phyloP scores from a whole-genome alignment of 2,329 filamentous ascomycete genomes.

The Sporothrix inflata region DNA sequence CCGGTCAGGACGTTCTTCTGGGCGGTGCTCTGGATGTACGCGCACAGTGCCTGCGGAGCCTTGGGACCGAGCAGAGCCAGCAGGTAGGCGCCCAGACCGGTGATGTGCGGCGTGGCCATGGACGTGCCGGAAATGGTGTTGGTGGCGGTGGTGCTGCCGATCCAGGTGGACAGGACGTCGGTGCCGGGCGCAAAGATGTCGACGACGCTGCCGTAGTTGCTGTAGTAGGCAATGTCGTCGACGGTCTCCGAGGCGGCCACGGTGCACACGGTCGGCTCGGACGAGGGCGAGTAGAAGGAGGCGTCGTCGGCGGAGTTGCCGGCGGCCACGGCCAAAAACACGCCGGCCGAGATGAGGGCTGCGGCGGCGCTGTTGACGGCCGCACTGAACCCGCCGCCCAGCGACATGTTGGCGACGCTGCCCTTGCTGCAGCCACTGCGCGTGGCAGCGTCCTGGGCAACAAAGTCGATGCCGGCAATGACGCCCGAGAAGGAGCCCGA shows the following conservation, averaged over 20 bases:
- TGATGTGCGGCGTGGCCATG: conserved; percentile 44
- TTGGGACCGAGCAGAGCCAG: conserved; percentile 48
- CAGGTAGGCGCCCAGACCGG: conserved; percentile 46
- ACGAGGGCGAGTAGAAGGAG: conserved; percentile 51
- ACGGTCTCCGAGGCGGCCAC: conserved; percentile 52
- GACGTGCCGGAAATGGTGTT: conserved; percentile 54
- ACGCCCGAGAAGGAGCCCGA: conserved; percentile 46
- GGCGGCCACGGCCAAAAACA: conserved; percentile 60
- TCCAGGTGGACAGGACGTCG: conserved; percentile 53
- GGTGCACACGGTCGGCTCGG: conserved; percentile 53
- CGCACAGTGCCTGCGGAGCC: conserved; percentile 52
- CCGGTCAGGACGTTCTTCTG: conserved; percentile 47
- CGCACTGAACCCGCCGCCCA: conserved; percentile 52
- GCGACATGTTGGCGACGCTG: conserved; percentile 60
- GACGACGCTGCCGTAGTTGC: conserved; percentile 55
- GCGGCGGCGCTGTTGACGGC: conserved; percentile 57
- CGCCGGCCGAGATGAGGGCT: conserved; percentile 49
- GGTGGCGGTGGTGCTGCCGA: conserved; percentile 44
- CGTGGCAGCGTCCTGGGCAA: conserved; percentile 42
- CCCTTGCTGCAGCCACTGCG: conserved; percentile 46
- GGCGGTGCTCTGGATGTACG: conserved; percentile 50
- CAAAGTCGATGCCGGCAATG: conserved; percentile 51
- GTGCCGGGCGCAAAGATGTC: conserved; percentile 58
- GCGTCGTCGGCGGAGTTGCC: conserved; percentile 55
- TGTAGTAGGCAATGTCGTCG: conserved; percentile 52